Base-by-base conservation (phyloP, 306 rosid genomes). In the Erythrophleum fordii region DNA sequence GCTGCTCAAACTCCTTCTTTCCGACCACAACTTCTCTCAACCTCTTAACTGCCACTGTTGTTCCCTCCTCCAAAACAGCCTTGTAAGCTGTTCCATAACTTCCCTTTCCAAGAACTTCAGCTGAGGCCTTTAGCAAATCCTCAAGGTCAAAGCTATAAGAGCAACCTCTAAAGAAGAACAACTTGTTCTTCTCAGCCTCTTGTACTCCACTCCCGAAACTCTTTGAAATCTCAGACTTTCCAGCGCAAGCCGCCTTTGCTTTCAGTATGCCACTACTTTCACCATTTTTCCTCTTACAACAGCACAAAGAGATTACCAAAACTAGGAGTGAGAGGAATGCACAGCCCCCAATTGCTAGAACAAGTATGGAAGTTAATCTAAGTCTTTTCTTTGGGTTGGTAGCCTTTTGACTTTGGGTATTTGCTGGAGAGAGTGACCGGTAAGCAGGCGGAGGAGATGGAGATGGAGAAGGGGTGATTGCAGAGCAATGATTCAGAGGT, bases 21-120 rank as follows among this genome's bases (percentile, higher is more conserved):
- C 92, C 94, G 0, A 82, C 96, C 60, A 82, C 76, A 10, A 91
- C 89, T 84, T 93, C 96, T 87, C 76, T 88, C 75, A 93, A 72
- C 85, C 97, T 84, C 70, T 91, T 93, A 53, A 93, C 97, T 10
- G 89, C 97, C 77, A 91, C 95, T 1, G 90, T 91, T 59, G 88
- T 88, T 42, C 91, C 97, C 44, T 93, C 97, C 65, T 93, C 97
- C 89, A 93, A 78, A 83, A 91, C 94, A 69, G 97, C 97, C 87
- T 89, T 93, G 55, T 93, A 93, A 31, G 97, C 92, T 48, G 97
- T 93, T 41, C 97, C 97, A 73, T 84, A 85, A 44, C 91, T 91
- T 51, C 97, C 97, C 79, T 93, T 93, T 23, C 97, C 97, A 28
- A 93, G 94, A 88, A 93, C 95, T 83, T 93, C 97, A 45, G 97